phyloP scores from a whole-genome alignment of 805 yeast genomes.

The Saccharomycopsis olivae region DNA sequence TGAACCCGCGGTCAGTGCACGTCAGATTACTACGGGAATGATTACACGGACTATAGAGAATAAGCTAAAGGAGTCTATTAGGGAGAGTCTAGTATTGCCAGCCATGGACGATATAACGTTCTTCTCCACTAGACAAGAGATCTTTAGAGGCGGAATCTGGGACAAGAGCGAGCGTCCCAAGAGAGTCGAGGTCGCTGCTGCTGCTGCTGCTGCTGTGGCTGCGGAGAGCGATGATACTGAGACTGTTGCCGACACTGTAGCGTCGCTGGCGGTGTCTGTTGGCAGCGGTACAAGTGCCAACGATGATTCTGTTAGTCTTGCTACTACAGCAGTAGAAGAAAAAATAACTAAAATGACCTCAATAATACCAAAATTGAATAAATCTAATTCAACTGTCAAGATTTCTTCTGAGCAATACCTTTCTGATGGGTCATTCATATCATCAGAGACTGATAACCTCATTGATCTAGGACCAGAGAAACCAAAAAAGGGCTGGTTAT shows the following conservation, averaged over 20 bases:
- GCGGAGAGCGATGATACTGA: not conserved
- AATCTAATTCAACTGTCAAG: slow-evolving; percentile 20
- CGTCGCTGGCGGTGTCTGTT: not conserved
- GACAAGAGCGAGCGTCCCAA: slow-evolving; percentile 30
- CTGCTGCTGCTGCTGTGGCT: not conserved
- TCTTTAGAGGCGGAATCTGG: slow-evolving; percentile 94
- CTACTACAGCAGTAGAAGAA: not conserved
- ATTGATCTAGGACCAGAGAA: slow-evolving; percentile 36
- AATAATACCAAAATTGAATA: slow-evolving; percentile 15
- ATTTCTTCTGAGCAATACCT: slow-evolving; percentile 23
- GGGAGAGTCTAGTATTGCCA: slow-evolving; percentile 74
- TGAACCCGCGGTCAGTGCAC: slow-evolving; percentile 85
- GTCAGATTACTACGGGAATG: slow-evolving; percentile 67
- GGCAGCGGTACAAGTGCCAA: not conserved
- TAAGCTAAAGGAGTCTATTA: slow-evolving; percentile 67
- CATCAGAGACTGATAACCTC: slow-evolving; percentile 21
- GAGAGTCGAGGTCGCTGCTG: not conserved
- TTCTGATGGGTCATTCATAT: slow-evolving; percentile 23
- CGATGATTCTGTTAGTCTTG: not conserved
- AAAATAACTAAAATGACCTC: not conserved
- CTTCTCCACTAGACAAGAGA: slow-evolving; percentile 51
- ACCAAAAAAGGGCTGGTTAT: slow-evolving; percentile 64
- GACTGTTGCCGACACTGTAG: not conserved
- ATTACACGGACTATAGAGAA: slow-evolving; percentile 73
- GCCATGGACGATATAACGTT: slow-evolving; percentile 81